Evolutionary conservation across 2,329 filamentous ascomycete species (phyloP), one percentile per base, ranked within the genome.

Genomic region (Phialocephala sp.): DNA sequence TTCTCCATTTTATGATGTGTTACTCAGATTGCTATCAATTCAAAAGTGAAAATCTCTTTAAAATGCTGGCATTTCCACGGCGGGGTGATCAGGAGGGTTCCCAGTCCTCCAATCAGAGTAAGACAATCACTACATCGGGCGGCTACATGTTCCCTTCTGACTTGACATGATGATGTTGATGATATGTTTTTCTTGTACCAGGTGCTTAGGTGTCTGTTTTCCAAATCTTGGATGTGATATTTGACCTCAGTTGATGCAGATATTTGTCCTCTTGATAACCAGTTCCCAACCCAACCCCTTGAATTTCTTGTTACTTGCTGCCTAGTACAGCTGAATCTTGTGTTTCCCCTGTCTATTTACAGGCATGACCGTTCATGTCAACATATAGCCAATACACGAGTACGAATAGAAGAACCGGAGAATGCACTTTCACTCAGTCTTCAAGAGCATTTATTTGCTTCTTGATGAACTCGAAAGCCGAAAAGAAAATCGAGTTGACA

Each of bases 401-500:
- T 45, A n/a, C 39, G 27, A 50, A 59, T 43, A 50, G 39, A 54
- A 59, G 41, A 43, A 41, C 63, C 8, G 58, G 27, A 18, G 58
- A 9, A 62, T 65, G 55, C 59, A 43, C 45, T 54, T 12, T 14
- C 9, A 50, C 32, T 58, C 63, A 75, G 59, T 75, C 73, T 54
- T 76, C 74, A 54, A 77, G 64, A 54, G 72, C 71, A 71, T 77
- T 76, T 50, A 77, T 74, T 69, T 83, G 82, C 76, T 89, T 89
- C 80, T 95, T 95, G 73, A 92, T 85, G 73, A 92, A 89, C 79
- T 96, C 92, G 76, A 95, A 96, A 45, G 89, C 90, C 52, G 91
- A 93, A 80, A 96, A 96, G 83, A 96, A 96, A 73, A 96, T 91
- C 71, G 92, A 91, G 76, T 96, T 96, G 72, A 95, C 89, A 60